Evolutionary conservation across 768 basidiomycete genomes (phyloP).

Genomic region (Dioszegia crocea): DNA sequence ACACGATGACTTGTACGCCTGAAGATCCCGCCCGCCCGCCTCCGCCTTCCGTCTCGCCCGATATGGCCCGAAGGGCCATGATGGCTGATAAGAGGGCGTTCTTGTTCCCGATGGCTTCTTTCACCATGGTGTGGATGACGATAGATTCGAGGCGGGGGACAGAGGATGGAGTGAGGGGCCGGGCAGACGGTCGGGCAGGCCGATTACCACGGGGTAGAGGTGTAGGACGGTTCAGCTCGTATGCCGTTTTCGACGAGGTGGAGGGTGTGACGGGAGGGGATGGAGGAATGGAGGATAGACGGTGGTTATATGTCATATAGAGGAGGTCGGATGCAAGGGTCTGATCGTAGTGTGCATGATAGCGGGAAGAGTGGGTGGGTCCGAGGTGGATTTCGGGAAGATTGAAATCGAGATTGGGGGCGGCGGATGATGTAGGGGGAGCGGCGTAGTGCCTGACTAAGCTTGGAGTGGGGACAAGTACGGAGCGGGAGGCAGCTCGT

Average conservation of each 20-base stretch:
- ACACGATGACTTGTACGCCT: constrained; percentile 67
- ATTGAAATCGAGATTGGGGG: constrained; percentile 11
- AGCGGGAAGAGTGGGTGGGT: constrained; percentile 56
- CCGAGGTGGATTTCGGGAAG: constrained; percentile 48
- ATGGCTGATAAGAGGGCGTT: constrained; percentile 73
- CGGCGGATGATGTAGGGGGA: constrained; percentile 2
- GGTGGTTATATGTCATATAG: constrained; percentile 89
- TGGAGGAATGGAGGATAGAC: constrained; percentile 19
- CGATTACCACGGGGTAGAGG: constrained; percentile 61
- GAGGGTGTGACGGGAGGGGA: constrained; percentile 52
- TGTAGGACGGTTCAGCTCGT: constrained; percentile 71
- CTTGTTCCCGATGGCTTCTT: constrained; percentile 69
- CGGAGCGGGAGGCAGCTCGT: not conserved
- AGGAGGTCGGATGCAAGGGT: constrained; percentile 82
- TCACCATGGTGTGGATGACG: constrained; percentile 78
- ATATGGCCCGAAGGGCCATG: constrained; percentile 79
- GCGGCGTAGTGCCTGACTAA: constrained; percentile 2
- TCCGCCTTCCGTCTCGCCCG: constrained; percentile 71
- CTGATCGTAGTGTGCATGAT: constrained; percentile 75
- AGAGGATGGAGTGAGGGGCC: constrained; percentile 64
- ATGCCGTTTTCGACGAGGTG: constrained; percentile 59
- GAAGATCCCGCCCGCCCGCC: constrained; percentile 66
- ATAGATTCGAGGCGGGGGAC: constrained; percentile 76
- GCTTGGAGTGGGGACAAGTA: not conserved
- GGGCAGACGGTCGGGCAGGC: constrained; percentile 57